Evolutionary conservation across 176 grass and related monocot genomes (phyloP).

Genomic region (Cenchrus fungigraminus): DNA sequence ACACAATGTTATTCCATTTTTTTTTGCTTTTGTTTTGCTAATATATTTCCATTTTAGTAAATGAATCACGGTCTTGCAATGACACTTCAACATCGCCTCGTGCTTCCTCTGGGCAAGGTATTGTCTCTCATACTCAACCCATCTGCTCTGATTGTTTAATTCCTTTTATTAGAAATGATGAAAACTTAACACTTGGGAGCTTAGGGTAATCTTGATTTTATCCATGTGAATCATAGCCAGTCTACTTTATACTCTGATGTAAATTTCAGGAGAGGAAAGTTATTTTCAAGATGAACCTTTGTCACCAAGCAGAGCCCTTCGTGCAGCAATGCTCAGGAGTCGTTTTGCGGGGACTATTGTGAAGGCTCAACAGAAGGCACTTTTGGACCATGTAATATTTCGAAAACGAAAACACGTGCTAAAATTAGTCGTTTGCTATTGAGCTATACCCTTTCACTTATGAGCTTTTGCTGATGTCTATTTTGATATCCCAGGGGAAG

Average conservation of each 20-base stretch:
- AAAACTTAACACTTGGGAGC: neutral
- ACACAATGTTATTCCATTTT: neutral
- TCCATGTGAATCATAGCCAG: conserved; percentile 21
- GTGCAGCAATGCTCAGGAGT: conserved; percentile 80
- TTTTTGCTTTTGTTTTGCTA: conserved; percentile 35
- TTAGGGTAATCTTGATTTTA: neutral
- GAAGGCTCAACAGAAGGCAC: conserved; percentile 82
- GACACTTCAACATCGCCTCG: conserved; percentile 47
- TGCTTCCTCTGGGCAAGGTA: conserved; percentile 54
- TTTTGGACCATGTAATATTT: conserved; percentile 74
- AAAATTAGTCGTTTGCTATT: conserved; percentile 23
- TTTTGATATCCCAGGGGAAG: conserved; percentile 58
- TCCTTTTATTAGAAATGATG: neutral
- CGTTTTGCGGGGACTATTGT: conserved; percentile 93
- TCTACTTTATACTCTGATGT: conserved; percentile 14
- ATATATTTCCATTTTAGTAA: conserved; percentile 40
- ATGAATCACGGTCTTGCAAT: conserved; percentile 39
- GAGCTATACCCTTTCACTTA: conserved; percentile 1
- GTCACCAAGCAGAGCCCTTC: conserved; percentile 80
- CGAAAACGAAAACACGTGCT: conserved; percentile 12
- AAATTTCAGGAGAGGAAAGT: conserved; percentile 51
- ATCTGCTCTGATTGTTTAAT: conserved; percentile 5
- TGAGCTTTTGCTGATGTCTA: conserved; percentile 38
- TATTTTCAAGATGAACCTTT: conserved; percentile 63
- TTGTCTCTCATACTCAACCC: conserved; percentile 31